Percentiles rank a stretch among this genome's conserved stretches.
These are phyloP conservation scores for Rhytidhysteron rufulum DNA, from an alignment of 2,329 filamentous ascomycete genomes.

Conservation along the genomic window DNA sequence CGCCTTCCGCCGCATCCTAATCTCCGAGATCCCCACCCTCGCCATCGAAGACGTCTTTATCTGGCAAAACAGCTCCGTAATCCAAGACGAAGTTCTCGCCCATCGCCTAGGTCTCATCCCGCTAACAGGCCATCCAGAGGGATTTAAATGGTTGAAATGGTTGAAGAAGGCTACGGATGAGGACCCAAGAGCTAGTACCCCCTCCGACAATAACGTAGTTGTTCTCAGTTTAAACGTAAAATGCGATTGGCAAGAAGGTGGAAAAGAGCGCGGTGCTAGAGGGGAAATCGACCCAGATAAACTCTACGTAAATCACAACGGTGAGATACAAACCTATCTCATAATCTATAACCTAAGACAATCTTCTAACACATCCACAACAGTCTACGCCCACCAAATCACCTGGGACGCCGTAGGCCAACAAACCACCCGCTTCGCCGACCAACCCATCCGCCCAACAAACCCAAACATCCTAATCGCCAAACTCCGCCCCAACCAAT, in stretches of 20 bases:
- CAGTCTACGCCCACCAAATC: constrained; percentile 53
- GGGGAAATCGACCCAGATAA: constrained; percentile 77
- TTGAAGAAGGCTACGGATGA: constrained; percentile 64
- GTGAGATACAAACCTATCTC: constrained; percentile 4
- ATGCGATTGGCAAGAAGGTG: constrained; percentile 73
- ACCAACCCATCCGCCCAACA: constrained; percentile 65
- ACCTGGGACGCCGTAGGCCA: constrained; percentile 71
- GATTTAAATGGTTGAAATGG: constrained; percentile 79
- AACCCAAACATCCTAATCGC: constrained; percentile 93
- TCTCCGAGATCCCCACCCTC: constrained; percentile 89
- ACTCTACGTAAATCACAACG: constrained; percentile 78
- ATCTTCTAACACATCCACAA: not conserved
- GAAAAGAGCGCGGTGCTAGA: constrained; percentile 53
- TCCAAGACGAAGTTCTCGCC: constrained; percentile 94
- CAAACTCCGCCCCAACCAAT: constrained; percentile 88
- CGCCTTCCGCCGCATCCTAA: constrained; percentile 92
- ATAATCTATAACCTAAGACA: not conserved
- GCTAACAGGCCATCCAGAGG: constrained; percentile 73
- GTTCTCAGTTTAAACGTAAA: constrained; percentile 71
- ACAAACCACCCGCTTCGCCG: constrained; percentile 28
- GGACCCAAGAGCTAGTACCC: constrained; percentile 37
- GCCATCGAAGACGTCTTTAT: constrained; percentile 94
- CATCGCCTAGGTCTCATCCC: constrained; percentile 88
- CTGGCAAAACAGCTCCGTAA: constrained; percentile 94
- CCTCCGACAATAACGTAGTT: constrained; percentile 81